Evolutionary conservation across 139 green algal genomes (phyloP).

Genomic region (Volvox reticuliferus): DNA sequence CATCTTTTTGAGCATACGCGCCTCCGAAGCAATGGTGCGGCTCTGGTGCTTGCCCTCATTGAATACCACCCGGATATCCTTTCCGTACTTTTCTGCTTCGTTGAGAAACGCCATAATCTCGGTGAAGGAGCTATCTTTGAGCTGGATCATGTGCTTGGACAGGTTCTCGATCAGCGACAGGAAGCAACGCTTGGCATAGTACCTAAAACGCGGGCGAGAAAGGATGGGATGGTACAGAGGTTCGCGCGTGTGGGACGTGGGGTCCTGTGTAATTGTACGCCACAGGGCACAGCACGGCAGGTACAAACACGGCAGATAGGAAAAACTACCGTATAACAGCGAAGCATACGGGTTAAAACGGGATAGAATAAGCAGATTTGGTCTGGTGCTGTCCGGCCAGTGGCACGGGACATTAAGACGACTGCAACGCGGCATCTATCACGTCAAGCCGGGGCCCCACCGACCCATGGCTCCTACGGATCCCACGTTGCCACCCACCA

Average conservation of each 20-base stretch:
- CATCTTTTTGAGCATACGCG: conserved; percentile 66
- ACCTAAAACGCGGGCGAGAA: conserved; percentile 51
- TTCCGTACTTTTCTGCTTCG: conserved; percentile 73
- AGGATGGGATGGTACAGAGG: not conserved
- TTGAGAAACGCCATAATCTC: conserved; percentile 81
- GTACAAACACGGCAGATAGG: no score
- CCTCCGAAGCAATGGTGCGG: conserved; percentile 63
- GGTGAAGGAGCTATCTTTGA: conserved; percentile 77
- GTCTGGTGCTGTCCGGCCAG: no score
- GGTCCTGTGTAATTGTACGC: no score
- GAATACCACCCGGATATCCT: conserved; percentile 54
- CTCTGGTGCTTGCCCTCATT: conserved; percentile 49
- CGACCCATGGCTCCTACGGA: no score
- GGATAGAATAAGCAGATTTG: no score
- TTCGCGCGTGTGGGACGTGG: not conserved
- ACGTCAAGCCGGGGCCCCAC: no score
- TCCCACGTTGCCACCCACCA: conserved; percentile 57
- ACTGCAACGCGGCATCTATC: no score
- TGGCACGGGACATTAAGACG: no score
- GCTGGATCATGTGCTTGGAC: conserved; percentile 89
- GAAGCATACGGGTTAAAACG: no score
- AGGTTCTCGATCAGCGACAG: conserved; percentile 87
- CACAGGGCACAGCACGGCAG: no score
- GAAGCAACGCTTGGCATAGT: conserved; percentile 83
- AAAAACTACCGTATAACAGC: no score